Evolutionary conservation across 768 basidiomycete genomes (phyloP).

Genomic region (Asterophora parasitica): DNA sequence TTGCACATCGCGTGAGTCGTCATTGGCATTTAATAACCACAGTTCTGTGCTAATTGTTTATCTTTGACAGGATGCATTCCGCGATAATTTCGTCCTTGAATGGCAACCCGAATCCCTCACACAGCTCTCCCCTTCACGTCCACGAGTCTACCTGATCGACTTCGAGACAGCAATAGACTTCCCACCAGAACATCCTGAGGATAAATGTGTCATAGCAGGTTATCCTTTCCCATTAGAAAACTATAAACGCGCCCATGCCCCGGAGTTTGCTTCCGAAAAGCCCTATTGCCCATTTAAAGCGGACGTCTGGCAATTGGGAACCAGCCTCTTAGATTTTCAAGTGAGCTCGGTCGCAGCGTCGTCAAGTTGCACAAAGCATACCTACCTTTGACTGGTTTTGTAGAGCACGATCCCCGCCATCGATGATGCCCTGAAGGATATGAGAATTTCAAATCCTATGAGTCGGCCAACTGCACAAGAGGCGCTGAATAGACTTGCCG

Average conservation of each 20-base stretch:
- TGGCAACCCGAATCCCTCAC: conserved; percentile 26
- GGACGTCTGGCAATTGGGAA: conserved; percentile 7
- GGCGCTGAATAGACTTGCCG: conserved; percentile 1
- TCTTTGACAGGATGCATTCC: conserved; percentile 23
- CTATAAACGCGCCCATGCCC: conserved; percentile 20
- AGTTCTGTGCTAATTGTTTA: not conserved
- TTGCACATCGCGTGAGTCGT: not conserved
- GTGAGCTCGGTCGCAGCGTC: not conserved
- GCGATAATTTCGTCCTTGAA: conserved; percentile 27
- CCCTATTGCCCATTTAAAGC: conserved; percentile 8
- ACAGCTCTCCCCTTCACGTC: not conserved
- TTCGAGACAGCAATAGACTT: conserved; percentile 27
- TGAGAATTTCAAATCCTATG: not conserved
- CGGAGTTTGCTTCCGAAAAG: conserved; percentile 16
- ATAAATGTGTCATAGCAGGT: conserved; percentile 15
- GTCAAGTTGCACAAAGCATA: no score
- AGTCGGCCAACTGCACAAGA: conserved; percentile 1
- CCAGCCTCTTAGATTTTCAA: not conserved
- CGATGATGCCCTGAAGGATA: not conserved
- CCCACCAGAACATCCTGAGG: conserved; percentile 13
- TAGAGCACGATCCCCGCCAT: conserved; percentile 7
- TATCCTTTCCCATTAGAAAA: conserved; percentile 15
- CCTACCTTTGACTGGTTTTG: no score
- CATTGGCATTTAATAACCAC: not conserved
- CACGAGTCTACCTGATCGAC: conserved; percentile 20